A percentile compares a stretch with the other conserved stretches of the same genome.
phyloP scores from a whole-genome alignment of 768 basidiomycete species.

The Russula brevipes region DNA sequence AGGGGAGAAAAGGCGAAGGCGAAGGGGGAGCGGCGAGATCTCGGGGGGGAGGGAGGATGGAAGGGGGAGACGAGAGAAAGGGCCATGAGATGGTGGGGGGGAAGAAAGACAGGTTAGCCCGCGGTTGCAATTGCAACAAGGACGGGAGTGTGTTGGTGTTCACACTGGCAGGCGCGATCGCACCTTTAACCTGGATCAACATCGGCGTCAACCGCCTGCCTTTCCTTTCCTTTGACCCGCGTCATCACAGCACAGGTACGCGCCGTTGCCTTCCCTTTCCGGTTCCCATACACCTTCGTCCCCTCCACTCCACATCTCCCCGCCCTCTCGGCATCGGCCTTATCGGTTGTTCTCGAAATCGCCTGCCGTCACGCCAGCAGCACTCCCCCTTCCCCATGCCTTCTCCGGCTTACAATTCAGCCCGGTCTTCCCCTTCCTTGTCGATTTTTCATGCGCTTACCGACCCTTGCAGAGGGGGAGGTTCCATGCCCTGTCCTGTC shows the following conservation, averaged over 20 bases:
- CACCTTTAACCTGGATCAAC: slow-evolving; percentile 1
- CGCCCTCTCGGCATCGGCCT: neutral
- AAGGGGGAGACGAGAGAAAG: slow-evolving; percentile 15
- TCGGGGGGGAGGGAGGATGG: slow-evolving; percentile 15
- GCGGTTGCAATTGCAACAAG: neutral
- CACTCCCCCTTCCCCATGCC: neutral
- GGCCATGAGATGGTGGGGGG: slow-evolving; percentile 1
- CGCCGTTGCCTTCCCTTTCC: neutral
- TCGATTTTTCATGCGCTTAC: neutral
- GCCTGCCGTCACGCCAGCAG: no score
- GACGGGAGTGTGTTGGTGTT: no score
- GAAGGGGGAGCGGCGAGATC: slow-evolving; percentile 14
- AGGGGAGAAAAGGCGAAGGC: slow-evolving; percentile 8
- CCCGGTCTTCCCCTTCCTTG: neutral
- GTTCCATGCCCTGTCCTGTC: slow-evolving; percentile 5
- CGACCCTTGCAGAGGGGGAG: neutral
- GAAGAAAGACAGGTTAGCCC: neutral
- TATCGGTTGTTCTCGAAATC: neutral
- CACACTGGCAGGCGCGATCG: neutral
- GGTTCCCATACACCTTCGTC: neutral
- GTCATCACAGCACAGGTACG: no score
- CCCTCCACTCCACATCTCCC: neutral
- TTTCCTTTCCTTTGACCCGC: neutral
- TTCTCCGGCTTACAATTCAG: neutral
- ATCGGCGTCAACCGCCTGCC: slow-evolving; percentile 6